A percentile compares a stretch with the other conserved stretches of the same genome.
These are phyloP conservation scores for Domatiomyces globalis DNA, from an alignment of 2,329 filamentous ascomycete genomes.

Conservation along the genomic window DNA sequence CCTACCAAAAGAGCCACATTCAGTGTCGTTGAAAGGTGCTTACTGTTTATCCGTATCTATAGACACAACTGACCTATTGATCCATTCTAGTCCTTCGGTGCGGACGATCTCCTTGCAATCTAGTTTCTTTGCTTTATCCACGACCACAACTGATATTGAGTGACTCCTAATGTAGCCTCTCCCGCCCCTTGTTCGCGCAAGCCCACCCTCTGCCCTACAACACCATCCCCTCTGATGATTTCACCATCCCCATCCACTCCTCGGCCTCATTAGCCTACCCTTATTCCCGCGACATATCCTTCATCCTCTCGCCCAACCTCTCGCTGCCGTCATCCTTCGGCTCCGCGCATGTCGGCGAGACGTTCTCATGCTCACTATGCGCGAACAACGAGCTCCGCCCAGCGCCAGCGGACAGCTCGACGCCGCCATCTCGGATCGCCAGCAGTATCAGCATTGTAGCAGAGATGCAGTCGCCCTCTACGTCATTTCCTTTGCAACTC, in stretches of 20 bases:
- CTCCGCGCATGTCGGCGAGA: constrained; percentile 88
- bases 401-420: constrained; percentile 18
- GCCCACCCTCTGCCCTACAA: constrained; percentile 32
- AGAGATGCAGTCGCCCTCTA: constrained; percentile 86
- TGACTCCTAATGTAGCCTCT: constrained; percentile 45
- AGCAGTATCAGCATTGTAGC: constrained; percentile 65
- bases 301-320: constrained; percentile 42
- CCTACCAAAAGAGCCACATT: constrained; percentile 56
- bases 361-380: constrained; percentile 85
- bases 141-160: neutral
- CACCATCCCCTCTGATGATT: constrained; percentile 8
- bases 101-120: neutral
- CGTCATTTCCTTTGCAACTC: constrained; percentile 51
- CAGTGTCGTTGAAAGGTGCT: constrained; percentile 57
- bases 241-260: constrained; percentile 35
- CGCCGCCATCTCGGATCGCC: neutral
- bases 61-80: constrained; percentile 1
- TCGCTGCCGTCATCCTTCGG: constrained; percentile 85
- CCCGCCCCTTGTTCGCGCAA: constrained; percentile 44
- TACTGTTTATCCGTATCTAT: constrained; percentile 1
- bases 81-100: constrained; percentile 41
- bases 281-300: constrained; percentile 31
- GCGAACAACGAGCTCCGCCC: constrained; percentile 69
- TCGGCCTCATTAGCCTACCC: constrained; percentile 65
- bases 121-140: constrained; percentile 1